Conservation (phyloP, 2,329 filamentous ascomycete genomes). For the Aspergillus sp. region DNA sequence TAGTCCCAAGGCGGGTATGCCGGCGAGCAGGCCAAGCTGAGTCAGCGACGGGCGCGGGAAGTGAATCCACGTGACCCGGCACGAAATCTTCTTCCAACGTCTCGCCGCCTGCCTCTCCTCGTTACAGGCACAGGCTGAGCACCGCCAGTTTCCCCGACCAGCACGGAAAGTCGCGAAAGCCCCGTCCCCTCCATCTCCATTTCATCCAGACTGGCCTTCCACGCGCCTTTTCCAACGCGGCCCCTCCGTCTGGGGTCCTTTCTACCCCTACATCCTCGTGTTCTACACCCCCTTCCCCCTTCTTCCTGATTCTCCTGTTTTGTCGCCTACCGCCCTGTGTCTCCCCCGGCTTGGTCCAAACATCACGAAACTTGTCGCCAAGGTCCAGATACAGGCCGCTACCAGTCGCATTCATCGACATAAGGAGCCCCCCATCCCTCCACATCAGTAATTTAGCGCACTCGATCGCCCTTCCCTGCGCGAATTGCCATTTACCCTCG, state of each 20-base stretch:
- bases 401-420: conserved; percentile 31
- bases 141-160: conserved; percentile 42
- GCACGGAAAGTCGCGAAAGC: conserved; percentile 40
- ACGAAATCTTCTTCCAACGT: conserved; percentile 38
- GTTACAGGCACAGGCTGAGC: conserved; percentile 36
- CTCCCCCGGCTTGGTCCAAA: conserved; percentile 27
- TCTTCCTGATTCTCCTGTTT: conserved; percentile 23
- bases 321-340: conserved; percentile 25
- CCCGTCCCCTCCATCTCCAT: conserved; percentile 43
- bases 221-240: conserved; percentile 37
- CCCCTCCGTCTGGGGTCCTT: conserved; percentile 25
- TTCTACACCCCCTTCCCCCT: conserved; percentile 19
- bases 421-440: conserved; percentile 21
- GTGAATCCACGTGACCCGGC: conserved; percentile 25
- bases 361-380: conserved; percentile 38
- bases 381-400: conserved; percentile 31
- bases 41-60: conserved; percentile 20
- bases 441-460: conserved; percentile 24
- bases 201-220: conserved; percentile 36
- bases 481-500: conserved; percentile 27
- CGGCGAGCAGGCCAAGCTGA: conserved; percentile 19
- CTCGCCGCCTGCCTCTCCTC: conserved; percentile 36
- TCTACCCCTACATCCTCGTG: conserved; percentile 22
- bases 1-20: conserved; percentile 12
- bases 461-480: conserved; percentile 23